Base-by-base conservation (phyloP, 306 rosid genomes). In the Cucumis melo region DNA sequence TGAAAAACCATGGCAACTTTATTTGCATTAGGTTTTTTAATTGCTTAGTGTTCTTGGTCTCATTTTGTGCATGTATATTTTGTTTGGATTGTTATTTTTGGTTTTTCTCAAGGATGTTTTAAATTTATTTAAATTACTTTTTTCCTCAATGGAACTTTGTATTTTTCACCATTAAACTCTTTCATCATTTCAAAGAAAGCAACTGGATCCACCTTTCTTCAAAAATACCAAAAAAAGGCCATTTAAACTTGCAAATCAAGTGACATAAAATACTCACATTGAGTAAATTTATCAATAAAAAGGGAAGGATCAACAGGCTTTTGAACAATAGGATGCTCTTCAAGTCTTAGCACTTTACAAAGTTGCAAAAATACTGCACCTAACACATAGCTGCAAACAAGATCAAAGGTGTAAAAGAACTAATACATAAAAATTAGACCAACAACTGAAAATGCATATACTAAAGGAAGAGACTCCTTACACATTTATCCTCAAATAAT, bases 321-420 rank as follows among this genome's bases (percentile, higher is more conserved):
- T 74, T 85, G 86, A 81, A 89, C 86, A 64, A 89, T 85, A 44
- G 89, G 88, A 70, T 87, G 96, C 85, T 92, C 87, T 36, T 74
- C 86, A 46, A 89, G 91, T 79, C 88, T 89, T 74, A 90, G 78
- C 46, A 87, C 83, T 87, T 86, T 78, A 81, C 93, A 92, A 53
- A 90, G 98, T 86, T 92, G 96, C 87, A 92, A 82, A 84, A 88
- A 92, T 42, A 86, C 93, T 57, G 89, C 88, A 42, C 96, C 98
- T 12, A 92, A 88, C 68, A 80, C 87, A 67, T 92, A 92, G 63
- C 98, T 92, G 83, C 88, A 80, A 50, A 79, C 41, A 85, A 75
- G 60, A 34, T 21, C 73, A 81, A 70, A 74, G 36, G 77, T 57
- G 72, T 78, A 48, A 68, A 23, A 34, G 21, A 61, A 48, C 15